Percentiles rank a stretch among this genome's conserved stretches.
Evolutionary conservation across 148 eudicot genomes (phyloP).

Genomic region (Chenopodium suecicum): DNA sequence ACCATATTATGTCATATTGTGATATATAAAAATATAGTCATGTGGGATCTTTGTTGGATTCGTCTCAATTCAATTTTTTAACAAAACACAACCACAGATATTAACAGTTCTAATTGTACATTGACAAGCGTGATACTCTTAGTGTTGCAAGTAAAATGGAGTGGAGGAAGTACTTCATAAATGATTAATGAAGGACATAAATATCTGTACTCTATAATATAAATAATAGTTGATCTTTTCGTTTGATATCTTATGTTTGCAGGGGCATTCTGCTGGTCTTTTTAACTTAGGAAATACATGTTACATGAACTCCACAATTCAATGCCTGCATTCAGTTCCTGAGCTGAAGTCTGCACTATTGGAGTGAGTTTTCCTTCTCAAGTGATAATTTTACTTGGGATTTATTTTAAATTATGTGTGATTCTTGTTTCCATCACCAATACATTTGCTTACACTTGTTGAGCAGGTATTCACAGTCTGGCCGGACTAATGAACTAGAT

Average conservation of each 20-base stretch:
- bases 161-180: neutral
- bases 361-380: constrained; percentile 41
- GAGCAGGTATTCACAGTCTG: constrained; percentile 76
- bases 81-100: too few species aligned
- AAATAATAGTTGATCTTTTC: neutral
- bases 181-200: neutral
- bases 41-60: too few species aligned
- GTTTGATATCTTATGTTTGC: constrained; percentile 11
- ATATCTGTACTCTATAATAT: neutral
- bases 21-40: too few species aligned
- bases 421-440: neutral
- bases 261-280: constrained; percentile 97
- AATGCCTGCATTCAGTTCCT: constrained; percentile 94
- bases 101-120: too few species aligned
- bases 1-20: too few species aligned
- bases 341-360: constrained; percentile 88
- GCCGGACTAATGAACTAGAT: constrained; percentile 72
- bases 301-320: constrained; percentile 95
- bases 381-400: neutral
- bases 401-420: neutral
- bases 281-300: constrained; percentile 94
- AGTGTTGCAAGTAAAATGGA: too few species aligned
- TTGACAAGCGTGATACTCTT: too few species aligned
- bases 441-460: constrained; percentile 14
- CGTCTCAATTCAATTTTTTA: too few species aligned